Base-by-base conservation (phyloP, 1,284 basidiomycete genomes). In the Pisolithus thermaeus region DNA sequence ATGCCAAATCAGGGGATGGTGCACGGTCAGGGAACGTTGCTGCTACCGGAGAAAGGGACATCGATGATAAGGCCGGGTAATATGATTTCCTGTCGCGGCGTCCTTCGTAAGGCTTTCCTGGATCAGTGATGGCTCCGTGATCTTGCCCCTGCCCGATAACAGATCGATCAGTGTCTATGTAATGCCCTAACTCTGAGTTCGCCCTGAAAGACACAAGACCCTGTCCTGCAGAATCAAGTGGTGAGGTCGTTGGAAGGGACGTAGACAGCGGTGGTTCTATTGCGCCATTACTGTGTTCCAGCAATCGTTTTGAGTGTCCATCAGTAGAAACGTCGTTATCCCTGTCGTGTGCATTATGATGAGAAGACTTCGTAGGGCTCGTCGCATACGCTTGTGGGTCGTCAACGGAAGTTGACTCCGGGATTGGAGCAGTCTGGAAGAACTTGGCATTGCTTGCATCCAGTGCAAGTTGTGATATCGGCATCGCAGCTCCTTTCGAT, bases 151-250 rank as follows among this genome's bases (percentile, higher is more conserved):
- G 55, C 20, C 63, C 41, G 4, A 43, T 58, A 14, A 56, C 57
- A 40, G 70, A 71, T 55, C 67, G 66, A 46, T 75, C 74, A 49
- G 73, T 63, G 68, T 90, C 87, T 37, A 81, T 62, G 66, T 91
- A 90, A 61, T 91, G 82, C 1, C 89, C 88, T 46, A 88, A 71
- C 63, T 88, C 87, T 18, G 87, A 91, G 61, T 83, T 88, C 11
- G 86, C 78, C 46, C 87, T 80, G 51, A 73, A 58, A 14, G 69
- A 51, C 25, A 71, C 59, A 12, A 71, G 58, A 38, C 71, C 69
- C 27, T 74, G 71, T 45, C 61, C 55, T 23, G 68, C 70, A n/a
- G 54, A 63, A 23, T 73, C 71, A 9, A 80, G 66, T 14, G 76
- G 73, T 9, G 79, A 80, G 6, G 69, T 60, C 3, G 68, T 65